Conservation (phyloP, 441 rosid genomes). For the Monsonia emarginata region DNA sequence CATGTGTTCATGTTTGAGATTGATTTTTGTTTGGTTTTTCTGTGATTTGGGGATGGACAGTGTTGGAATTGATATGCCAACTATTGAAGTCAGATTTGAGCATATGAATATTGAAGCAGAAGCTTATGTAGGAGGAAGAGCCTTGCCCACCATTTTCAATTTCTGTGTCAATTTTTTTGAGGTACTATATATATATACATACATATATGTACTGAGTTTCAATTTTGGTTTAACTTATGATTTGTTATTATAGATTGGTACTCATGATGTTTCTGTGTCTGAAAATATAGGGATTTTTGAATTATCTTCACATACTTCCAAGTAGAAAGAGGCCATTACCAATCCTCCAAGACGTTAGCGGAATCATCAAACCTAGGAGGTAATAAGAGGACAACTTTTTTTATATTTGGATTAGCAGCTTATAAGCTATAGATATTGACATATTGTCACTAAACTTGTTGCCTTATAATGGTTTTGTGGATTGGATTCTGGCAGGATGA, state of each 20-base stretch:
- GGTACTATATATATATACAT: constrained; percentile 18
- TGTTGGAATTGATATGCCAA: constrained; percentile 38
- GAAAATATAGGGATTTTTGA: constrained; percentile 29
- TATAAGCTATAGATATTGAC: too few relatives aligned
- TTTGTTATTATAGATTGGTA: too few relatives aligned
- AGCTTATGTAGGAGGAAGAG: constrained; percentile 29
- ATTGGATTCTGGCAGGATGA: constrained; percentile 27
- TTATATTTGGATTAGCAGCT: too few relatives aligned
- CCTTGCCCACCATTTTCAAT: constrained; percentile 34
- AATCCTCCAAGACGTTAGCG: constrained; percentile 54
- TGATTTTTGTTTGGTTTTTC: neutral
- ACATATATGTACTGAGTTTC: too few relatives aligned
- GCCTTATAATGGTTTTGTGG: neutral
- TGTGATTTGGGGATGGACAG: constrained; percentile 18
- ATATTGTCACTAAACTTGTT: too few relatives aligned
- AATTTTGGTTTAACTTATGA: too few relatives aligned
- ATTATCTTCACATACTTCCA: constrained; percentile 33
- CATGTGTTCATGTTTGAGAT: neutral
- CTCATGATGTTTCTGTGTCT: neutral
- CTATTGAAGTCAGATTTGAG: constrained; percentile 45
- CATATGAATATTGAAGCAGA: constrained; percentile 31
- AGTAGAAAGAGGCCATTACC: constrained; percentile 41
- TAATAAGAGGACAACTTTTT: constrained; percentile 3
- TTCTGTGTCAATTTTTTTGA: constrained; percentile 24
- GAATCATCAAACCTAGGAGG: constrained; percentile 61